Evolutionary conservation across 805 yeast species (phyloP).

Genomic region (Wickerhamomyces chaumierensis): DNA sequence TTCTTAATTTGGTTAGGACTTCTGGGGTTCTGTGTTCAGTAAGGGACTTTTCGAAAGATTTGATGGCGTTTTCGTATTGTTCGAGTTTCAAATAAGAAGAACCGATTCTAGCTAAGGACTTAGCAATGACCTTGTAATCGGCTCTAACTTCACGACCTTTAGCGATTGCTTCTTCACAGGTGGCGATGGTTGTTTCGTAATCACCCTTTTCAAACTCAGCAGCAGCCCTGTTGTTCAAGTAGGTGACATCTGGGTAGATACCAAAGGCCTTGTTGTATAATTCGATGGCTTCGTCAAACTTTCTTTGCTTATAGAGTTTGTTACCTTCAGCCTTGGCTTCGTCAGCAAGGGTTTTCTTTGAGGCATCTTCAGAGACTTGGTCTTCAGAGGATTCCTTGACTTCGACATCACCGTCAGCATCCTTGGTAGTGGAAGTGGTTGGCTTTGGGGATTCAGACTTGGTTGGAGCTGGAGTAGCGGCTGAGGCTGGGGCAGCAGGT

Average conservation of each 20-base stretch:
- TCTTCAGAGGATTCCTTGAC: slow-evolving; percentile 17
- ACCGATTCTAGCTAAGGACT: slow-evolving; percentile 89
- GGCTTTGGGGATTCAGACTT: slow-evolving; percentile 15
- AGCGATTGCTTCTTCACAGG: slow-evolving; percentile 76
- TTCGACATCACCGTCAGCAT: slow-evolving; percentile 23
- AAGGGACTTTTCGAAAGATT: slow-evolving; percentile 75
- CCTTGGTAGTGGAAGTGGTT: slow-evolving; percentile 22
- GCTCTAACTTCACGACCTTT: slow-evolving; percentile 85
- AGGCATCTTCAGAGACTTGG: slow-evolving; percentile 5
- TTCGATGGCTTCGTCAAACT: slow-evolving; percentile 89
- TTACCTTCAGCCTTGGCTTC: slow-evolving; percentile 79
- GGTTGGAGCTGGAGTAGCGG: slow-evolving; percentile 16
- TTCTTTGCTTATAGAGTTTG: slow-evolving; percentile 68
- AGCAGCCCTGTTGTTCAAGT: slow-evolving; percentile 92
- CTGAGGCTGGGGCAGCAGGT: slow-evolving; percentile 12
- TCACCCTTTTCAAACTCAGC: slow-evolving; percentile 96
- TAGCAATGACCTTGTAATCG: slow-evolving; percentile 85
- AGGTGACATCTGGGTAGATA: slow-evolving; percentile 72
- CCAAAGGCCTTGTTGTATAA: slow-evolving; percentile 83
- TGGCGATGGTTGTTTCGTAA: slow-evolving; percentile 69
- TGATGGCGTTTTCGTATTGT: slow-evolving; percentile 63
- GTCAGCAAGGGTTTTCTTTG: slow-evolving; percentile 42
- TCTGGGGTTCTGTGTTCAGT: slow-evolving; percentile 98
- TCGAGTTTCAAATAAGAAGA: slow-evolving; percentile 66
- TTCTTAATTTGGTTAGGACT: slow-evolving; percentile 74